Evolutionary conservation across 495 filamentous ascomycete genomes (phyloP).

Genomic region (Lasiosphaeria miniovina): DNA sequence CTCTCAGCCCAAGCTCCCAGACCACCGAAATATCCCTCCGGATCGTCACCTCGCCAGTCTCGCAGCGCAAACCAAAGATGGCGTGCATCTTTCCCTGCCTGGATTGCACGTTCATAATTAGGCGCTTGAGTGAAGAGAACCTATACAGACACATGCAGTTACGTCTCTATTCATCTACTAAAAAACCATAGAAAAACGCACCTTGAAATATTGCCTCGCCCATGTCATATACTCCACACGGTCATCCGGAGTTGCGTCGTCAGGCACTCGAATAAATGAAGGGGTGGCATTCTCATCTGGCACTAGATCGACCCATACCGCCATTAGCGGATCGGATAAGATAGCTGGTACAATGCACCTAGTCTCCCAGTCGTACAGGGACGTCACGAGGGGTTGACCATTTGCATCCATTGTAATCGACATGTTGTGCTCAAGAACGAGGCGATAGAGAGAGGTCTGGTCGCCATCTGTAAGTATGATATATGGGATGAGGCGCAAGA

Average conservation of each 20-base stretch:
- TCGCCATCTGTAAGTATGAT: slow-evolving; percentile 21
- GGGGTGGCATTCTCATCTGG: slow-evolving; percentile 28
- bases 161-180: background rate
- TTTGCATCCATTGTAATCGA: slow-evolving; percentile 26
- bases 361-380: slow-evolving; percentile 35
- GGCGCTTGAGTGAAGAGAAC: background rate
- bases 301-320: slow-evolving; percentile 26
- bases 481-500: slow-evolving; percentile 30
- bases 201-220: slow-evolving; percentile 1
- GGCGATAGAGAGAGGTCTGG: slow-evolving; percentile 23
- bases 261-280: background rate
- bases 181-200: slow-evolving; percentile 1
- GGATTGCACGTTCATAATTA: slow-evolving; percentile 28
- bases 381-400: slow-evolving; percentile 27
- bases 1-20: slow-evolving; percentile 32
- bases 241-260: background rate
- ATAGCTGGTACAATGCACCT: slow-evolving; percentile 34
- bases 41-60: slow-evolving; percentile 35
- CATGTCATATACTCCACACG: background rate
- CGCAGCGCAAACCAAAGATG: slow-evolving; percentile 36
- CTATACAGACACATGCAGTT: background rate
- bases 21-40: slow-evolving; percentile 33
- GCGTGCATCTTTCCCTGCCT: slow-evolving; percentile 32
- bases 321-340: slow-evolving; percentile 33
- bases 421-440: slow-evolving; percentile 38